These are phyloP conservation scores for Russula sp. DNA, from an alignment of 768 basidiomycete genomes.

Conservation along the genomic window DNA sequence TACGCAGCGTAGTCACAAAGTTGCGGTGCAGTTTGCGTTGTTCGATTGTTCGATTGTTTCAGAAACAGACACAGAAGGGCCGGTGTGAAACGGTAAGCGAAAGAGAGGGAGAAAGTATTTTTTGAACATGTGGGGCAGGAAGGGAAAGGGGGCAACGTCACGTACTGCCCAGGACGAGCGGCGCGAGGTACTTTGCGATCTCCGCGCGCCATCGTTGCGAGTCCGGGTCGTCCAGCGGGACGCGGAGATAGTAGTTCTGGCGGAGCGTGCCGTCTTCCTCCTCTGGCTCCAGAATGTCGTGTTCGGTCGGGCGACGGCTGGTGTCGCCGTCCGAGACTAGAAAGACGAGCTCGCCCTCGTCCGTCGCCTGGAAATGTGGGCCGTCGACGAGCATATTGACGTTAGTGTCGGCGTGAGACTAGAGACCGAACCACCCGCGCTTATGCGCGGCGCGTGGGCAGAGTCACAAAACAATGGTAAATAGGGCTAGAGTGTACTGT, in stretches of 20 bases:
- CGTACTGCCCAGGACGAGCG: constrained; percentile 13
- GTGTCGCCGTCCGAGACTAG: constrained; percentile 5
- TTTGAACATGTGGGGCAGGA: background rate
- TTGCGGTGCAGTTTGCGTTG: too few species aligned
- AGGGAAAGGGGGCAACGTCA: background rate
- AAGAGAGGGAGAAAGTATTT: background rate
- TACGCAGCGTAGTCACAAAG: background rate
- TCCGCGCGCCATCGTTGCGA: constrained; percentile 11
- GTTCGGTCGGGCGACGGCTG: constrained; percentile 9
- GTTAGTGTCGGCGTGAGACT: background rate
- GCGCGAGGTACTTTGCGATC: constrained; percentile 15
- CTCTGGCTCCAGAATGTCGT: constrained; percentile 4
- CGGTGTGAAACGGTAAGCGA: background rate
- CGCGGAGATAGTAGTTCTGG: constrained; percentile 8
- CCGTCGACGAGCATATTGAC: constrained; percentile 1
- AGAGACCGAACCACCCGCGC: background rate
- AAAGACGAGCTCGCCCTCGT: constrained; percentile 8
- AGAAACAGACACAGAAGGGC: too few species aligned
- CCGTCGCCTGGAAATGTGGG: constrained; percentile 3
- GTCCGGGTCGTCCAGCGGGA: constrained; percentile 8
- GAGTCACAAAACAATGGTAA: too few species aligned
- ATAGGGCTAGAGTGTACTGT: too few species aligned
- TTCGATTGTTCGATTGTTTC: too few species aligned
- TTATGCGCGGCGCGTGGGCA: too few species aligned
- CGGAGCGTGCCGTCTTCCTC: background rate